A percentile compares a stretch with the other conserved stretches of the same genome.
Evolutionary conservation across 2,329 filamentous ascomycete genomes (phyloP).

Genomic region (Didymella sp.): DNA sequence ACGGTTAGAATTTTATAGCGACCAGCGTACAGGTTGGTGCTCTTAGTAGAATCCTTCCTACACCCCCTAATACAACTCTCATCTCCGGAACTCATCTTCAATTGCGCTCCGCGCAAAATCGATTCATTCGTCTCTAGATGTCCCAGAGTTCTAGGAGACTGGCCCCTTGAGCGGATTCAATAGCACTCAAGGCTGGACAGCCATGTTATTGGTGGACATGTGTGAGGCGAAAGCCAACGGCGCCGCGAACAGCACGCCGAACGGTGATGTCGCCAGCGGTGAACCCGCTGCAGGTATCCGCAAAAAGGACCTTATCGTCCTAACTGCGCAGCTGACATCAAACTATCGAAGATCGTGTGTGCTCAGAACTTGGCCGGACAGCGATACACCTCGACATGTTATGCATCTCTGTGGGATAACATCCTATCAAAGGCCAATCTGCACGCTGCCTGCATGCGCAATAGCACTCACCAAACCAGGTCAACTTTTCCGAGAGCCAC

Average conservation of each 20-base stretch:
- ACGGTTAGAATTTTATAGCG: background rate
- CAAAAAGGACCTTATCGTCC: background rate
- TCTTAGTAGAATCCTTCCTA: background rate
- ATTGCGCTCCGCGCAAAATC: background rate
- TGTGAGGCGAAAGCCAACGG: slow-evolving; percentile 1
- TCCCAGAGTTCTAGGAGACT: background rate
- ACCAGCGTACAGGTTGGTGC: background rate
- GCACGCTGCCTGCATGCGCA: background rate
- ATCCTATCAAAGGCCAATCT: background rate
- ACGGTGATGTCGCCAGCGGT: slow-evolving; percentile 4
- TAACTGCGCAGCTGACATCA: background rate
- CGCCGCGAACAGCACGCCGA: slow-evolving; percentile 10
- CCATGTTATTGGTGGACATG: slow-evolving; percentile 11
- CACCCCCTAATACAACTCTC: background rate
- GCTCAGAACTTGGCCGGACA: background rate
- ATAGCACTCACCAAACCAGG: background rate
- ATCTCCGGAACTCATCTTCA: background rate
- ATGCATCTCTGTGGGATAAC: background rate
- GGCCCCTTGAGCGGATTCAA: background rate
- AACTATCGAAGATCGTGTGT: background rate
- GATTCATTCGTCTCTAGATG: background rate
- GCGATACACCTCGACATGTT: background rate
- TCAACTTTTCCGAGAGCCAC: background rate
- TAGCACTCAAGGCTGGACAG: background rate
- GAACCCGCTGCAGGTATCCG: background rate